phyloP scores from a whole-genome alignment of 2,329 filamentous ascomycete species.

The Claviceps sp. region DNA sequence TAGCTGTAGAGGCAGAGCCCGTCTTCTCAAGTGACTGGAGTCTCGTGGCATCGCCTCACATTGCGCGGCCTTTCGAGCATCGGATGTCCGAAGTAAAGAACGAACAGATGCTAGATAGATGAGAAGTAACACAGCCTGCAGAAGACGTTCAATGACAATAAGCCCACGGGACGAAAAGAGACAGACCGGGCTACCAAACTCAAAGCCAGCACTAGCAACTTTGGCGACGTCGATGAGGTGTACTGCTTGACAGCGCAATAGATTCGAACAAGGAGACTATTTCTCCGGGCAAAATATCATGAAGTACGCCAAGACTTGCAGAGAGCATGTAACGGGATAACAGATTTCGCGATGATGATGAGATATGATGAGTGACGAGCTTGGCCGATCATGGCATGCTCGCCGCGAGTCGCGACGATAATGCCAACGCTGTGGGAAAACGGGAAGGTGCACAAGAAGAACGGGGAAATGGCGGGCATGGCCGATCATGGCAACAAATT shows the following conservation, averaged over 20 bases:
- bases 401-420: neutral
- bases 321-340: neutral
- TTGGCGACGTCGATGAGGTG: neutral
- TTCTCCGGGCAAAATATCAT: neutral
- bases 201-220: neutral
- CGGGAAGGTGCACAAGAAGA: neutral
- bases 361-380: neutral
- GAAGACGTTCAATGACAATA: neutral
- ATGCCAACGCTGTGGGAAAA: neutral
- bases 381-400: neutral
- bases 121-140: neutral
- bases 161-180: neutral
- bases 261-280: neutral
- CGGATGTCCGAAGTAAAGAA: neutral
- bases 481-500: no score
- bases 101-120: neutral
- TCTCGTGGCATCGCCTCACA: neutral
- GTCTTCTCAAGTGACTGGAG: neutral
- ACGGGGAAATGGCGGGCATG: neutral
- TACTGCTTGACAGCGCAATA: neutral
- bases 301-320: neutral
- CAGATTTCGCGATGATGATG: neutral
- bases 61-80: neutral
- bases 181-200: neutral
- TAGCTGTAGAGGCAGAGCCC: neutral